These are phyloP conservation scores for Cladorrhinum sp. DNA, from an alignment of 2,329 filamentous ascomycete genomes.

Conservation along the genomic window DNA sequence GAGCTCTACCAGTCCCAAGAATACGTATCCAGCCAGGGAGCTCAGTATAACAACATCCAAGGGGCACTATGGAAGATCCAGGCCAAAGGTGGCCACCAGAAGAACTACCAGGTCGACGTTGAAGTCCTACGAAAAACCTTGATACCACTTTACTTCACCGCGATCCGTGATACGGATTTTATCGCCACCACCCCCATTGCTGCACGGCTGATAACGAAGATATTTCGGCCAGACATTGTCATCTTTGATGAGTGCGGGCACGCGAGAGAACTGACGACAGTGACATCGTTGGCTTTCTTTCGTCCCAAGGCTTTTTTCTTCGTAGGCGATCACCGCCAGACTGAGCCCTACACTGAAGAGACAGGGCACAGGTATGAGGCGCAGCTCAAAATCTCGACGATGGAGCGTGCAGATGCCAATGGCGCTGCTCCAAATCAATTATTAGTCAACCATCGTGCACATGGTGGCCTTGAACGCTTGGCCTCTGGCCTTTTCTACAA, in stretches of 20 bases:
- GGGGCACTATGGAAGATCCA: not conserved
- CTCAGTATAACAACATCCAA: not conserved
- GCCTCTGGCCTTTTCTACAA: conserved; percentile 8
- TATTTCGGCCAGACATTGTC: conserved; percentile 1
- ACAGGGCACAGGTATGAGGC: not conserved
- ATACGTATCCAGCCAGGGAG: not conserved
- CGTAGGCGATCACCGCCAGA: conserved; percentile 8
- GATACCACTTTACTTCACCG: conserved; percentile 11
- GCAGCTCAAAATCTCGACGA: conserved; percentile 8
- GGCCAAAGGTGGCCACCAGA: not conserved
- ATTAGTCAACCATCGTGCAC: conserved; percentile 6
- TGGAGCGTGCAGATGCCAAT: conserved; percentile 5
- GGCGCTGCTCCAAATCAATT: not conserved
- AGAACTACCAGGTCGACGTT: not conserved
- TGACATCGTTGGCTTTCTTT: conserved; percentile 5
- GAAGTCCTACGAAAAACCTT: conserved; percentile 4
- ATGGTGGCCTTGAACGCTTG: conserved; percentile 5
- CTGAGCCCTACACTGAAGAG: not conserved
- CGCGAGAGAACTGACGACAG: not conserved
- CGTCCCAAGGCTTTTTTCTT: conserved; percentile 2
- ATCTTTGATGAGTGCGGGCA: conserved; percentile 4
- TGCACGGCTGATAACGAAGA: conserved; percentile 7
- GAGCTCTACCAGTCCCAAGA: conserved; percentile 3
- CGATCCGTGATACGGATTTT: conserved; percentile 13
- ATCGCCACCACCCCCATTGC: conserved; percentile 17